Conservation (phyloP, 345 rosid species). For the Eucalyptus decipiens region DNA sequence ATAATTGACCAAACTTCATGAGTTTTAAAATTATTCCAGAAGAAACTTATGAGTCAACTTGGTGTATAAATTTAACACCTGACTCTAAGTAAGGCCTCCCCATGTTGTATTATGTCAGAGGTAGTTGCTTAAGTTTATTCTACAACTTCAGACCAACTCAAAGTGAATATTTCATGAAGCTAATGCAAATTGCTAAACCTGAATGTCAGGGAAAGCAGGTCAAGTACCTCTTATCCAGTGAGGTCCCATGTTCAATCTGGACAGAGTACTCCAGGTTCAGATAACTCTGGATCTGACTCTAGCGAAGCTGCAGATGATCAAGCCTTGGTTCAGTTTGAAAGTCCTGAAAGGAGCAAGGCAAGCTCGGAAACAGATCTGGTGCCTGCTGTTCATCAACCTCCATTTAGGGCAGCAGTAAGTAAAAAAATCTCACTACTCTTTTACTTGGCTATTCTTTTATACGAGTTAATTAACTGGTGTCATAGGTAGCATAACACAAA, state of each 20-base stretch:
- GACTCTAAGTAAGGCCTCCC: not conserved
- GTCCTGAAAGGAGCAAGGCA: not conserved
- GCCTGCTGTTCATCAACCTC: not conserved
- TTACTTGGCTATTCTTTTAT: not conserved
- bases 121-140: not conserved
- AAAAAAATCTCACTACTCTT: not conserved
- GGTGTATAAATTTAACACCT: not conserved
- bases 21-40: not conserved
- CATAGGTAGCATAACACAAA: not conserved
- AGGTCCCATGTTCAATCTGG: not conserved
- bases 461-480: not conserved
- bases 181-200: not conserved
- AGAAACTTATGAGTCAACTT: not conserved
- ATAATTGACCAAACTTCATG: not conserved
- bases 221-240: not conserved
- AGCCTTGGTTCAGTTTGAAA: not conserved
- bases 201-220: slow-evolving; percentile 2
- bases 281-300: not conserved
- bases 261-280: not conserved
- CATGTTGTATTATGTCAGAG: not conserved
- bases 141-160: not conserved
- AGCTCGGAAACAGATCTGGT: not conserved
- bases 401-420: not conserved
- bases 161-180: not conserved
- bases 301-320: not conserved